These are phyloP conservation scores for Corynascus novoguineensis DNA, from an alignment of 495 filamentous ascomycete genomes.

Conservation along the genomic window DNA sequence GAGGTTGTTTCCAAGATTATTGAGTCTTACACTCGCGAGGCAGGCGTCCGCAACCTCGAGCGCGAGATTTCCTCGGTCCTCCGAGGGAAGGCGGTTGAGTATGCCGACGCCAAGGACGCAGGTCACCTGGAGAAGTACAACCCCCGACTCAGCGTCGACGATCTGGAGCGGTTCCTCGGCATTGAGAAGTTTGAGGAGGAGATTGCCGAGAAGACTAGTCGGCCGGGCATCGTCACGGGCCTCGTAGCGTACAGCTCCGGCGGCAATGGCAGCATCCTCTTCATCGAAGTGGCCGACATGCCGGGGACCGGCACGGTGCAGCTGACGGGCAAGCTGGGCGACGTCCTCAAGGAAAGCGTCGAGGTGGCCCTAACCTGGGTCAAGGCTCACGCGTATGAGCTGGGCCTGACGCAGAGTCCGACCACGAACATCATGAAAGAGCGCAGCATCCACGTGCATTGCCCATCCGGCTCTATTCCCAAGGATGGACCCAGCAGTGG, in stretches of 20 bases:
- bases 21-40: conserved; percentile 91
- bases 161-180: conserved; percentile 85
- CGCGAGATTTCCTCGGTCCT: conserved; percentile 93
- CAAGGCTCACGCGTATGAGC: conserved; percentile 88
- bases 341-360: conserved; percentile 94
- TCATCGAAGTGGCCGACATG: conserved; percentile 98
- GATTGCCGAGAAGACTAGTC: conserved; percentile 79
- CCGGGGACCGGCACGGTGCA: conserved; percentile 88
- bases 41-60: conserved; percentile 95
- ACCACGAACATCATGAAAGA: conserved; percentile 94
- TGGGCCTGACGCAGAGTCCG: conserved; percentile 74
- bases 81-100: conserved; percentile 92
- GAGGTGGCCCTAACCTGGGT: conserved; percentile 96
- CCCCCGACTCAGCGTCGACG: conserved; percentile 63
- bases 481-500: conserved; percentile 90
- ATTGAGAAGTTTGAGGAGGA: conserved; percentile 95
- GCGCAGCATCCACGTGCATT: conserved; percentile 92
- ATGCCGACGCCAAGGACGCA: conserved; percentile 79
- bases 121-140: conserved; percentile 65
- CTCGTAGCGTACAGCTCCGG: conserved; percentile 94
- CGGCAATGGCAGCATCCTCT: conserved; percentile 91
- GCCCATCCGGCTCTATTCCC: conserved; percentile 88
- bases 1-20: conserved; percentile 92
- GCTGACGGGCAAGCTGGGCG: conserved; percentile 97
- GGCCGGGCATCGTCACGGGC: conserved; percentile 92